Percentiles rank a stretch among this genome's conserved stretches.
These are phyloP conservation scores for Phylloporus rhodoxanthus DNA, from an alignment of 768 basidiomycete species.

Conservation along the genomic window DNA sequence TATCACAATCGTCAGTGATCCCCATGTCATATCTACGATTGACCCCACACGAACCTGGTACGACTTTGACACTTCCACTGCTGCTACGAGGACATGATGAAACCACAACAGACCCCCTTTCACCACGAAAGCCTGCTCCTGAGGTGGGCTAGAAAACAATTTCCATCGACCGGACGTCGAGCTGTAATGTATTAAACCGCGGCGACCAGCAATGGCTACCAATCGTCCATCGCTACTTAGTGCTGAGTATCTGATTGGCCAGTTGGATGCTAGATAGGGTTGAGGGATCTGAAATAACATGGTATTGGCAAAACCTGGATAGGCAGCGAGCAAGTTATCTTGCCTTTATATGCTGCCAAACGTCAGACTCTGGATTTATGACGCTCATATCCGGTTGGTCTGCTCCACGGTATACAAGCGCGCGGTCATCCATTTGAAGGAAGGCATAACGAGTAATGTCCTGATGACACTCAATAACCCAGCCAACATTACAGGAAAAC, in stretches of 20 bases:
- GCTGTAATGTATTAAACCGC: constrained; percentile 91
- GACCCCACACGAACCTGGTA: constrained; percentile 52
- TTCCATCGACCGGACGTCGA: constrained; percentile 95
- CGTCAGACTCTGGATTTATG: constrained; percentile 95
- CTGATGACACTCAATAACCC: constrained; percentile 35
- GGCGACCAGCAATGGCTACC: constrained; percentile 86
- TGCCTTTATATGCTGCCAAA: constrained; percentile 96
- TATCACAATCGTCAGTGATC: constrained; percentile 28
- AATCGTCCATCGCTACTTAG: constrained; percentile 87
- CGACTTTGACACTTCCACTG: constrained; percentile 75
- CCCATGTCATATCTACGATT: not conserved
- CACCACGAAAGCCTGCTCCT: constrained; percentile 84
- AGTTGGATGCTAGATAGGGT: constrained; percentile 82
- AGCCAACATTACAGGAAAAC: not conserved
- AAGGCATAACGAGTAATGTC: constrained; percentile 96
- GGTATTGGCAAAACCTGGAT: not conserved
- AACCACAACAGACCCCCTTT: constrained; percentile 95
- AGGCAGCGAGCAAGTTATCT: constrained; percentile 1
- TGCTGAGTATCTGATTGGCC: constrained; percentile 91
- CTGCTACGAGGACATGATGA: constrained; percentile 88
- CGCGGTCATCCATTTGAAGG: constrained; percentile 91
- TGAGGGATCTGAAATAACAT: constrained; percentile 66
- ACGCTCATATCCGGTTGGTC: constrained; percentile 98
- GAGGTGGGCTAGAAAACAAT: constrained; percentile 68
- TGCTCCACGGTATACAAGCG: constrained; percentile 88